A percentile compares a stretch with the other conserved stretches of the same genome.
Evolutionary conservation across 148 eudicot genomes (phyloP).

Genomic region (Amaranthus cruentus): DNA sequence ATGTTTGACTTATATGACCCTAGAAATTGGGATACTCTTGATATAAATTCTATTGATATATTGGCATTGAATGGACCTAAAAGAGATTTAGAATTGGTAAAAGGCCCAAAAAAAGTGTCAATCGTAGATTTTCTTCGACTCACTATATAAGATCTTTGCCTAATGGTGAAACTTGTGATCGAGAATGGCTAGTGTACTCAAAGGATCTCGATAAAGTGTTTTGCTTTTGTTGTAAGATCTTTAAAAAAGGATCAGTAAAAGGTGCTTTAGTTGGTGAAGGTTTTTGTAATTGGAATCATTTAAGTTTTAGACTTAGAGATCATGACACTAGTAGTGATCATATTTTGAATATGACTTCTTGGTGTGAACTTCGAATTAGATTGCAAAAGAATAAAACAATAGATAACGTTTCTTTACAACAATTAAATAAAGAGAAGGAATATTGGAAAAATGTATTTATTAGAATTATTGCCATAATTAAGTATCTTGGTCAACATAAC

Average conservation of each 20-base stretch:
- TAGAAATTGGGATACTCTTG: not conserved
- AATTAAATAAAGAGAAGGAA: not conserved
- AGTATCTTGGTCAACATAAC: not conserved
- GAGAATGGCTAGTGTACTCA: too few relatives aligned
- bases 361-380: too few relatives aligned
- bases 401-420: not conserved
- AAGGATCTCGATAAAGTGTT: too few relatives aligned
- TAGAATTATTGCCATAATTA: not conserved
- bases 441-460: not conserved
- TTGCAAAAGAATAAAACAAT: not conserved
- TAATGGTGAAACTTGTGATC: too few relatives aligned
- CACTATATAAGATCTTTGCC: too few relatives aligned
- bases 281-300: too few relatives aligned
- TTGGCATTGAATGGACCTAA: not conserved
- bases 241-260: too few relatives aligned
- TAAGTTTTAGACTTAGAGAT: too few relatives aligned
- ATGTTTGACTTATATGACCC: not conserved
- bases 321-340: too few relatives aligned
- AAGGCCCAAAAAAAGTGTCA: not conserved
- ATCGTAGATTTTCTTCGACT: not conserved
- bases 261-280: too few relatives aligned
- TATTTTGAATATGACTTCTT: too few relatives aligned
- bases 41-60: not conserved
- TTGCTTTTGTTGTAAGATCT: too few relatives aligned
- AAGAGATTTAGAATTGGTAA: not conserved